Base-by-base conservation (phyloP, 345 rosid species). In the Bruguiera sexangula region DNA sequence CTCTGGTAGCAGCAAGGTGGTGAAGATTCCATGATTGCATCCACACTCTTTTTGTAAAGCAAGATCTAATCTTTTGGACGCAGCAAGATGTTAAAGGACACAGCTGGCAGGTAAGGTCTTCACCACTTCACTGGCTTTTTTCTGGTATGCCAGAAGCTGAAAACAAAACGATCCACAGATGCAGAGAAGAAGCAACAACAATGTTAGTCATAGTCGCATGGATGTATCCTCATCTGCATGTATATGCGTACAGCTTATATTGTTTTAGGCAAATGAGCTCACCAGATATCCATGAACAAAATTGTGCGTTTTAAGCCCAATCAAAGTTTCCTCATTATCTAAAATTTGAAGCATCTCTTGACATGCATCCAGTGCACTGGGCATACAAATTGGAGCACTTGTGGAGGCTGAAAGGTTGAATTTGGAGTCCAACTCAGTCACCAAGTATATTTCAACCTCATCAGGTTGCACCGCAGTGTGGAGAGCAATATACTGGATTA, bases 381-480 rank as follows among this genome's bases (percentile, higher is more conserved):
- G 66, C 24, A 58, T 37, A 32, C 70, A 63, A 48, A 26, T 24
- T 3, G 21, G 63, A 51, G 29, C 32, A 54, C 54, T 58, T 36
- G 24, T 31, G 29, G 34, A 68, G 70, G 69, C 16, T 34, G 70
- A 74, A 61, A 65, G 34, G 68, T 66, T 74, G 69, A 32, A 48
- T 26, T 69, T 69, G 27, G 84, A 57, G 31, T 63, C 67, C 52
- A 60, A 56, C 74, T 79, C 83, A 63, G 80, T 83, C 63, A 80
- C 86, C 71, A 76, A 48, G 73, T 78, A 74, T 66, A 94, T 82
- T 60, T 94, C 96, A 67, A 94, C 78, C 80, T 94, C 91, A 70
- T 88, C 90, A 67, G 84, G 78, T 75, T 76, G 87, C 80, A 87
- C 74, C 60, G 83, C 62, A 53, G 85, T 87, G 70, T 88, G 85